Base-by-base conservation (phyloP, 768 basidiomycete genomes). In the Panaeolus cyanescens region DNA sequence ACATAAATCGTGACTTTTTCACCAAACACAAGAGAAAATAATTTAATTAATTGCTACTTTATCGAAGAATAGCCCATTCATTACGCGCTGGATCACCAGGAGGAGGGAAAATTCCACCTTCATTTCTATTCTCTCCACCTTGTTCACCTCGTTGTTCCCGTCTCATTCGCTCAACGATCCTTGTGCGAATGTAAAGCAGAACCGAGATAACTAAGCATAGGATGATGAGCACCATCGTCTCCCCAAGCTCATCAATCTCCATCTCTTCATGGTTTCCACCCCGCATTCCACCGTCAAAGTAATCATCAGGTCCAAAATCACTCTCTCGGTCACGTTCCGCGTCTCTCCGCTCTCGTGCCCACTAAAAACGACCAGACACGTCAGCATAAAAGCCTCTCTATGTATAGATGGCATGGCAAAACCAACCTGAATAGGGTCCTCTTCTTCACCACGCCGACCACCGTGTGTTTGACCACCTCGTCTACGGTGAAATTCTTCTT, bases 221-320 rank as follows among this genome's bases (percentile, higher is more conserved):
- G 39, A 85, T 72, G 3, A 95, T 82, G 40, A 96, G 80, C 36
- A 95, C 71, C 77, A 93, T 83, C 25, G 91, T 96, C 78, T 96
- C 95, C 32, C 76, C 77, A 59, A 93, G 87, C 65, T 93, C 92
- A 62, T 93, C 86, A 15, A 71, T 73, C 1, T 84, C 85, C n/a
- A 81, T 85, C 19, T 90, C 87, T 15, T 85, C 87, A 13, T 86
- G 82, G 55, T 83, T 75, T 4, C 83, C 81, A 13, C 85, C 84
- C 22, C 88, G 83, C 64, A 86, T 61, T 4, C 85, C 83, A 2
- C 80, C 89, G 30, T 93, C 91, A 65, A 88, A 90, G 72, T 93
- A 92, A 68, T 93, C 93, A 53, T 95, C 93, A 0, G 91, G 88
- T 7, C 88, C 89, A 64, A 87, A 87, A 60, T 93, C 92, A 55